Evolutionary conservation across 768 basidiomycete species (phyloP), one percentile per base, ranked within the genome.

Genomic region (Trametes cubensis): DNA sequence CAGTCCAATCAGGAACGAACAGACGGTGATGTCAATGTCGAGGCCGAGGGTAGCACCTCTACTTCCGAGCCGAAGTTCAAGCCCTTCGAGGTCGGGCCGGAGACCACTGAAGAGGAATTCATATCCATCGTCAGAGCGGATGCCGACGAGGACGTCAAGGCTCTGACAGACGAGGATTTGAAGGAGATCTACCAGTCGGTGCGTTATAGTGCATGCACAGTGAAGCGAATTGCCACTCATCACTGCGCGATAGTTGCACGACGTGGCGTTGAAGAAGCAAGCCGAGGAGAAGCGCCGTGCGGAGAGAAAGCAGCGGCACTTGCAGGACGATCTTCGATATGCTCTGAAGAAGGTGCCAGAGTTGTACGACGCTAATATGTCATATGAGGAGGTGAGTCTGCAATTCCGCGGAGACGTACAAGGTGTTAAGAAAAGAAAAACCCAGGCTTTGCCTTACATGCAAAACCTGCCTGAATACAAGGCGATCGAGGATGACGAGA

Each of bases 321-420:
- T 94, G 64, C 93, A 97, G 70, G 97, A 99, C 74, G 97, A 98
- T 70, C 80, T 99, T 40, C 88, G 97, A 6, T 97, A 98, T 76
- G 97, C 95, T 0, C 80, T 98, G 66, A 94, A 92, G 77, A 96
- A 96, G 72, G 79, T 96, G 7, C 73, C 90, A 0, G 92, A 95
- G 51, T 83, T 92, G 1, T 74, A 98, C 41, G 93, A 96, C 65
- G 73, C 95, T 51, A 84, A 76, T 28, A 71, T 87, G 58, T 72
- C 88, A 1, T 98, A 89, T 69, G 95, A 98, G 67, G 86, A 90
- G 67, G 95, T 92, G 66, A 57, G 86, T 74, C 25, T 54, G 39
- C 8, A 52, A 23, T 14, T n/a, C n/a, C 17, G 41, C 23, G 42
- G 44, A 50, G 44, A 52, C 15, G 62, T 28, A 46, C 57, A 28